These are phyloP conservation scores for Kingdonia uniflora DNA, from an alignment of 164 flowering plant species.

Conservation along the genomic window DNA sequence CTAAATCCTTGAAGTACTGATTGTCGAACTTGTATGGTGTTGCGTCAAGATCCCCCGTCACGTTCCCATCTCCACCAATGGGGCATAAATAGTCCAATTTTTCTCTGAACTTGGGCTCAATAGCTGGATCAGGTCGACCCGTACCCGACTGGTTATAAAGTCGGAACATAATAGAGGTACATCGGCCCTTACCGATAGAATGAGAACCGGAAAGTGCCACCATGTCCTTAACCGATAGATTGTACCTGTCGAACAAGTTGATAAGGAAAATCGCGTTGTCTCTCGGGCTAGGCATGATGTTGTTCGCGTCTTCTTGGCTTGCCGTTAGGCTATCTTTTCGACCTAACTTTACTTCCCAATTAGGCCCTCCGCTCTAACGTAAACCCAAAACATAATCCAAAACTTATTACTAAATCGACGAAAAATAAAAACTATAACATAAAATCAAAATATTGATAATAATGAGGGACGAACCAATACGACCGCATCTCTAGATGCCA, in stretches of 20 bases:
- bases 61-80: slow-evolving; percentile 45
- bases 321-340: slow-evolving; percentile 73
- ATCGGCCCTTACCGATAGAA: slow-evolving; percentile 75
- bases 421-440: too few species aligned
- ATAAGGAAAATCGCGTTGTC: slow-evolving; percentile 58
- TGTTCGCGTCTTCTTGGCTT: slow-evolving; percentile 62
- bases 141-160: slow-evolving; percentile 91
- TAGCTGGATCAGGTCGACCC: slow-evolving; percentile 69
- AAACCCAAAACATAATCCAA: neutral
- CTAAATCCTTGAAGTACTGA: slow-evolving; percentile 83
- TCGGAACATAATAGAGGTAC: slow-evolving; percentile 75
- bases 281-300: slow-evolving; percentile 92
- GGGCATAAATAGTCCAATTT: slow-evolving; percentile 66
- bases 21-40: slow-evolving; percentile 71
- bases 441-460: too few species aligned
- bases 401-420: too few species aligned
- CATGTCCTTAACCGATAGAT: slow-evolving; percentile 60
- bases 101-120: slow-evolving; percentile 47
- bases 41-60: slow-evolving; percentile 64
- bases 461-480: slow-evolving; percentile 43
- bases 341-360: slow-evolving; percentile 79
- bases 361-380: slow-evolving; percentile 73
- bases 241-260: slow-evolving; percentile 46
- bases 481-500: slow-evolving; percentile 96
- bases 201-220: slow-evolving; percentile 95